Base-by-base conservation (phyloP, 73 alveolate species). In the Symbiodinium natans region DNA sequence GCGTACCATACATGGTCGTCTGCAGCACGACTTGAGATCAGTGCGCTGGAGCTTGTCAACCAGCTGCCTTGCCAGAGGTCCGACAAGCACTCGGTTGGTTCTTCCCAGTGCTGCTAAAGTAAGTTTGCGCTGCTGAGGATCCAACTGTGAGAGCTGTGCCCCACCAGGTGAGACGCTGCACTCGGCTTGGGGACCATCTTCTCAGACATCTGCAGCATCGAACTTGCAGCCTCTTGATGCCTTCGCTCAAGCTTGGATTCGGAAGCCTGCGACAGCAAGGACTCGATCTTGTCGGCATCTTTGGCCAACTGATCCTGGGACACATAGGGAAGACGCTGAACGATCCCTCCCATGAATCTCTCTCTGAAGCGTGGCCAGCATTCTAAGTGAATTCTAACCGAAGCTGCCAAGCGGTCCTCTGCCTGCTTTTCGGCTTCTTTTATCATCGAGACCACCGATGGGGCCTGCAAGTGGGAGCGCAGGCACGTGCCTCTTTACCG, bases 261-360 rank as follows among this genome's bases (percentile, higher is more conserved):
- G n/a, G n/a, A n/a, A 2, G 80, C 97, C 97, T 90, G 97, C 6
- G 80, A 68, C 27, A 90, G 97, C 36, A 90, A 82, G 6, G 88
- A 71, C 52, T 90, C 97, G 54, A 90, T 90, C 75, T 90, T 71
- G 97, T 90, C 97, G 31, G 97, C 97, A 90, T 90, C 97, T 59
- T 90, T 82, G 39, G 83, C 88, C 87, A 90, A 41, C 80, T 90
- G 89, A 73, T 90, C 97, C 97, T 90, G 97, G 15, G 25, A 41
- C 34, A 13, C 10, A 10, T 19, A 52, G 27, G n/a, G n/a, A n/a
- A n/a, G n/a, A n/a, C n/a, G n/a, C n/a, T n/a, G n/a, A n/a, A n/a
- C n/a, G n/a, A n/a, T n/a, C n/a, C n/a, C n/a, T n/a, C n/a, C n/a
- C n/a, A n/a, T n/a, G n/a, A n/a, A n/a, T n/a, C n/a, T n/a, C n/a